phyloP scores from a whole-genome alignment of 176 grass and related monocot species.

The Rhynchospora tenuis region DNA sequence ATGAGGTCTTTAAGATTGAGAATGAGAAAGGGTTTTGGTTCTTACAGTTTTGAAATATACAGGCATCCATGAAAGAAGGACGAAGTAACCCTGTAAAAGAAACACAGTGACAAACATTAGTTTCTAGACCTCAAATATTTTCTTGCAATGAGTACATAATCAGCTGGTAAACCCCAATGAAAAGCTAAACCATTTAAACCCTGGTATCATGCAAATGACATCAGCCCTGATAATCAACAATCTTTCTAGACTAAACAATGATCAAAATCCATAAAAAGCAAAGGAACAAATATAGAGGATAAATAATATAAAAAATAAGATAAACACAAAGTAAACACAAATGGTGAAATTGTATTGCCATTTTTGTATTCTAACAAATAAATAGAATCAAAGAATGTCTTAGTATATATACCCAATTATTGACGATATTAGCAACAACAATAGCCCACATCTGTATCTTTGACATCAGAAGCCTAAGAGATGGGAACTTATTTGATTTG shows the following conservation, averaged over 20 bases:
- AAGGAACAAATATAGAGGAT: neutral
- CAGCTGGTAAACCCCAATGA: neutral
- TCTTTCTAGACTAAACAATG: neutral
- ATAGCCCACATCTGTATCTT: constrained; percentile 63
- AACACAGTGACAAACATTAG: neutral
- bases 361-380: neutral
- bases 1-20: neutral
- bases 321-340: neutral
- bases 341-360: neutral
- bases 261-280: too few species aligned
- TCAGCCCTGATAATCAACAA: neutral
- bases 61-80: constrained; percentile 95
- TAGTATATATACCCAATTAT: constrained; percentile 80
- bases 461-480: constrained; percentile 57
- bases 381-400: neutral
- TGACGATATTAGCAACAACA: constrained; percentile 83
- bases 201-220: neutral
- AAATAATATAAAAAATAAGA: neutral
- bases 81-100: constrained; percentile 81
- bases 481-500: constrained; percentile 43
- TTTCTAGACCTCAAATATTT: neutral
- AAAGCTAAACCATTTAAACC: neutral
- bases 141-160: neutral
- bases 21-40: neutral
- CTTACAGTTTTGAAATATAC: constrained; percentile 95